Conservation (phyloP, 768 basidiomycete genomes). For the Aureoboletus auriporus region DNA sequence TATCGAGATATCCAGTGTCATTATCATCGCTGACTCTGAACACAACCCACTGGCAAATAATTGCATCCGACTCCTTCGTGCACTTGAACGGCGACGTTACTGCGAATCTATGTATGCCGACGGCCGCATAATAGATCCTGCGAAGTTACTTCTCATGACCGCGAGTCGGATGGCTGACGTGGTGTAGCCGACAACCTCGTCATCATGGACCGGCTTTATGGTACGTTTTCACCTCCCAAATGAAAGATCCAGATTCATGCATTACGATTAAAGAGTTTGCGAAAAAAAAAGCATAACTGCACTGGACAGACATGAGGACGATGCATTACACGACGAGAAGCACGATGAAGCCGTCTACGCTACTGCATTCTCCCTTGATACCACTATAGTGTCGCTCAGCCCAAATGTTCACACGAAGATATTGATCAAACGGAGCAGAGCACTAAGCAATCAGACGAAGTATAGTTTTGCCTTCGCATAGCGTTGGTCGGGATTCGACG, state of each 20-base stretch:
- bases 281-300: not conserved
- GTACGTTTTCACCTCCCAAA: too few species aligned
- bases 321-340: not conserved
- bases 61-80: not conserved
- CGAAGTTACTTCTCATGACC: not conserved
- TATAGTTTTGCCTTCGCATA: too few species aligned
- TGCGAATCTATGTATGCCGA: constrained; percentile 5
- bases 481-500: too few species aligned
- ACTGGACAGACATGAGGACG: not conserved
- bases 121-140: constrained; percentile 2
- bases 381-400: not conserved
- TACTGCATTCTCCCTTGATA: too few species aligned
- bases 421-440: not conserved
- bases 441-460: not conserved
- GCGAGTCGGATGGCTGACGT: not conserved
- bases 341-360: not conserved
- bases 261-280: not conserved
- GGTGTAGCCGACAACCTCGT: too few species aligned
- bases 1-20: too few species aligned
- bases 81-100: not conserved
- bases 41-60: too few species aligned
- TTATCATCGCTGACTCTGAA: too few species aligned
- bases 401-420: not conserved
- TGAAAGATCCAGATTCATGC: too few species aligned
- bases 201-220: too few species aligned